Percentiles rank a stretch among this genome's conserved stretches.
Evolutionary conservation across 2,329 filamentous ascomycete genomes (phyloP).

Genomic region (Cordyceps militaris): DNA sequence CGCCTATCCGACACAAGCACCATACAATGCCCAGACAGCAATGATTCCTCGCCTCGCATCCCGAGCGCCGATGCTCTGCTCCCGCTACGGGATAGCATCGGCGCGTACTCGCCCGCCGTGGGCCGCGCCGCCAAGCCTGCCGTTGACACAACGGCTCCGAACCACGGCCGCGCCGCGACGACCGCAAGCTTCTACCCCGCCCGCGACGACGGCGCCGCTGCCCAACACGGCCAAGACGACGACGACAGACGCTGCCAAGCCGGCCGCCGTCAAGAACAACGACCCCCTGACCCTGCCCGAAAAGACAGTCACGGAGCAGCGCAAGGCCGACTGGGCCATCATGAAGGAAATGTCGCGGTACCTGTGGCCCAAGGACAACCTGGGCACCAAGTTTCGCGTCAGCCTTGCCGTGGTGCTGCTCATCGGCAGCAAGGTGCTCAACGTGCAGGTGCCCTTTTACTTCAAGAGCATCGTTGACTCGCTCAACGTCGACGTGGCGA

Average conservation of each 20-base stretch:
- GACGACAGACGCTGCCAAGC: not conserved
- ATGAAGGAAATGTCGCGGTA: conserved; percentile 97
- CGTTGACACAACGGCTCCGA: conserved; percentile 27
- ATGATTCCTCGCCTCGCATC: conserved; percentile 32
- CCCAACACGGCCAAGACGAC: conserved; percentile 16
- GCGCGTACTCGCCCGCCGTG: conserved; percentile 23
- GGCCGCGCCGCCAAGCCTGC: conserved; percentile 22
- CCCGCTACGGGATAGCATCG: conserved; percentile 23
- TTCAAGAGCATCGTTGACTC: conserved; percentile 97
- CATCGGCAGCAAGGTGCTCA: conserved; percentile 86
- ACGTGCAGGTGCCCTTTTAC: conserved; percentile 97
- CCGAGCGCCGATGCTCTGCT: conserved; percentile 27
- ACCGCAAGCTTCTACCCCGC: conserved; percentile 19
- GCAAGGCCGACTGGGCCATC: conserved; percentile 96
- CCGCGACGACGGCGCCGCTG: conserved; percentile 8
- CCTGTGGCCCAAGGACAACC: conserved; percentile 84
- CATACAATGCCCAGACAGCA: conserved; percentile 12
- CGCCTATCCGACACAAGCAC: not conserved
- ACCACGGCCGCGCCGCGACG: conserved; percentile 25
- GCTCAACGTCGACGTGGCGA: conserved; percentile 92
- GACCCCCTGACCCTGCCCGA: conserved; percentile 29
- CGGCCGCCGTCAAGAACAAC: conserved; percentile 17
- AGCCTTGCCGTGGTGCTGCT: conserved; percentile 76
- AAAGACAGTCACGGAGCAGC: conserved; percentile 71
- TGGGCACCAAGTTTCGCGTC: conserved; percentile 70